Base-by-base conservation (phyloP, 805 yeast species). In the Zygotorulaspora danielsina region DNA sequence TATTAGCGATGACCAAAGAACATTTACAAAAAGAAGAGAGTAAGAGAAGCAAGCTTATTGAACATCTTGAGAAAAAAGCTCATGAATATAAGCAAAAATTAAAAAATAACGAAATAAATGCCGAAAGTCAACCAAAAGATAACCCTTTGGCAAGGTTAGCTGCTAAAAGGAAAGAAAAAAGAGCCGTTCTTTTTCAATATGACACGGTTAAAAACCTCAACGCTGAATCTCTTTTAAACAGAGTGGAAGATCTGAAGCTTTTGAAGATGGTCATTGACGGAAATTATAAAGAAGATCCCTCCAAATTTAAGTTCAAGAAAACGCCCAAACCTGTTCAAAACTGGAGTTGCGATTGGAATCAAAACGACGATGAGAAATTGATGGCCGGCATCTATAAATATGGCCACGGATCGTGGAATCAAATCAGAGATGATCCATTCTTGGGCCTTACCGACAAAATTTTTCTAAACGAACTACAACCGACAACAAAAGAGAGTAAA, bases 401-500 rank as follows among this genome's bases (percentile, higher is more conserved):
- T 63, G 99, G 99, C 0, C 89, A 87, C 61, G 97, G 97, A 12
- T 81, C 96, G 1, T 93, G 98, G 98, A 60, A 74, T 2, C 89
- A 84, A 55, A 89, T 93, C 32, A 73, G 98, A 57, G 99, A 93
- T 65, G 98, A 93, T 64, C 97, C 98, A 2, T 73, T 86, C 37
- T 71, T 93, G 42, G 89, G 88, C 8, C 69, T 93, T 45, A 84
- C 86, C 45, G 86, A 87, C 51, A 93, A 87, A 67, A 66, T 93
- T 49, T 93, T 78, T 54, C 70, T 93, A 51, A 76, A 71, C 41
- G 80, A 76, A 41, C 49, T 44, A 34, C 55, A 46, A 49, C 43
- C 45, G 43, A 53, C 32, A 26, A 37, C 24, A 19, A 33, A 20
- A 19, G 38, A 20, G 21, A 46, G 28, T 19, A 36, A 39, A 27